Base-by-base conservation (phyloP, 2,329 filamentous ascomycete genomes). In the Xylaria sp. region DNA sequence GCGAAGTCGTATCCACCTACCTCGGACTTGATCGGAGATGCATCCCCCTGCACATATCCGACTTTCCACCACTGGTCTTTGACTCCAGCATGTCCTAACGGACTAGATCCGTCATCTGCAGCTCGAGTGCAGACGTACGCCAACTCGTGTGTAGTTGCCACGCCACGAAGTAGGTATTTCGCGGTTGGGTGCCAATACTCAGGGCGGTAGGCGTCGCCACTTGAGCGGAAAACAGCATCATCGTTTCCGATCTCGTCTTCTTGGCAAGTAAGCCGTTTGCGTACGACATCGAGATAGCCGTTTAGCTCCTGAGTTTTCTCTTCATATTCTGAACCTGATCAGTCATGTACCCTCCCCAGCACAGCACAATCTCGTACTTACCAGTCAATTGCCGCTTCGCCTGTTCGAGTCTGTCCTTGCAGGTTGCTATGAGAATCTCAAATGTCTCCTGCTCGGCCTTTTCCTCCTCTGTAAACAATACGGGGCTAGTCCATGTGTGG, bases 1-100 rank as follows among this genome's bases (percentile, higher is more conserved):
- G n/a, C 30, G 10, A 48, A 35, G 16, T 47, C 19, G 11, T 47
- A 35, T 53, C n/a, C 30, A 8, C 51, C 74, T 74, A 83, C 82
- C 76, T 83, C 79, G 13, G 78, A 72, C 63, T 74, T 77, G 34
- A 80, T 72, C n/a, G 80, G 77, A 52, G 74, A 71, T 4, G 72
- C 65, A 9, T 75, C 75, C 13, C 71, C 66, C 10, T 73, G 67
- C 19, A 70, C 68, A 62, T 78, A 81, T 42, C 76, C 73, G 51
- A 84, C 71, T 63, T 77, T 78, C 82, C 82, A 85, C 82, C 82
- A 85, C 66, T 83, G 81, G 55, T 83, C 80, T 13, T 62, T 63
- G 3, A 68, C 60, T 19, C 66, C 63, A 2, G 72, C 55, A 3
- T 63, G 60, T 37, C 73, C 75, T 1, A 71, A 74, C n/a, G 79